A percentile compares a stretch with the other conserved stretches of the same genome.
phyloP scores from a whole-genome alignment of 2,329 filamentous ascomycete genomes.

The Chaetomium strumarium region DNA sequence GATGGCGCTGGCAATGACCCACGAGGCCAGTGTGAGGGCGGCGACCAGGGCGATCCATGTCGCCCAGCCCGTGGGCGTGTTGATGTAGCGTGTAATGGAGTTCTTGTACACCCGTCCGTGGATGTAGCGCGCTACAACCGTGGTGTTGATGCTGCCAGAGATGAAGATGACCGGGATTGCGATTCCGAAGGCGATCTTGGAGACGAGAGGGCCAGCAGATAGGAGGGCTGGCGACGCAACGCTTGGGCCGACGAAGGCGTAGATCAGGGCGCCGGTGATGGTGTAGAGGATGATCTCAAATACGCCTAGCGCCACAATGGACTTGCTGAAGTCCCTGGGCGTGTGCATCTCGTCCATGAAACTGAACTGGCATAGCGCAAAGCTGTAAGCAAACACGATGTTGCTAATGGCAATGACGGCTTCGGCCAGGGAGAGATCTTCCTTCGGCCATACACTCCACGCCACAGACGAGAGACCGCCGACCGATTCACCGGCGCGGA shows the following conservation, averaged over 20 bases:
- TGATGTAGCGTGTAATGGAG: constrained; percentile 41
- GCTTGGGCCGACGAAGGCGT: constrained; percentile 58
- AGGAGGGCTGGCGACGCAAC: constrained; percentile 64
- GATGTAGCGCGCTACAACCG: constrained; percentile 41
- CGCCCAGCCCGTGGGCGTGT: constrained; percentile 43
- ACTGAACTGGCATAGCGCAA: constrained; percentile 46
- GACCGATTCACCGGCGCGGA: constrained; percentile 31
- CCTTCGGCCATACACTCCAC: constrained; percentile 43
- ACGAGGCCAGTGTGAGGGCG: constrained; percentile 56
- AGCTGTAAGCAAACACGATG: constrained; percentile 66
- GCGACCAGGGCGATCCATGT: constrained; percentile 53
- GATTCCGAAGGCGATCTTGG: constrained; percentile 64
- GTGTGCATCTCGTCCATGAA: constrained; percentile 52
- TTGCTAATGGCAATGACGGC: constrained; percentile 59
- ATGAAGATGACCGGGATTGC: constrained; percentile 69
- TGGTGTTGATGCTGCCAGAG: constrained; percentile 63
- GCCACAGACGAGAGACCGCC: constrained; percentile 24
- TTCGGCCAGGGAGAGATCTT: constrained; percentile 42
- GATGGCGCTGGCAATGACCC: constrained; percentile 66
- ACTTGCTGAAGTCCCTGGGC: constrained; percentile 42
- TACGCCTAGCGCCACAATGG: constrained; percentile 56
- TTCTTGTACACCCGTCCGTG: constrained; percentile 41
- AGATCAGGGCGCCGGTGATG: constrained; percentile 60
- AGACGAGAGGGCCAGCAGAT: constrained; percentile 52
- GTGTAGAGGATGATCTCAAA: constrained; percentile 62